A percentile compares a stretch with the other conserved stretches of the same genome.
Evolutionary conservation across 495 filamentous ascomycete species (phyloP).

Genomic region (Darksidea phi): DNA sequence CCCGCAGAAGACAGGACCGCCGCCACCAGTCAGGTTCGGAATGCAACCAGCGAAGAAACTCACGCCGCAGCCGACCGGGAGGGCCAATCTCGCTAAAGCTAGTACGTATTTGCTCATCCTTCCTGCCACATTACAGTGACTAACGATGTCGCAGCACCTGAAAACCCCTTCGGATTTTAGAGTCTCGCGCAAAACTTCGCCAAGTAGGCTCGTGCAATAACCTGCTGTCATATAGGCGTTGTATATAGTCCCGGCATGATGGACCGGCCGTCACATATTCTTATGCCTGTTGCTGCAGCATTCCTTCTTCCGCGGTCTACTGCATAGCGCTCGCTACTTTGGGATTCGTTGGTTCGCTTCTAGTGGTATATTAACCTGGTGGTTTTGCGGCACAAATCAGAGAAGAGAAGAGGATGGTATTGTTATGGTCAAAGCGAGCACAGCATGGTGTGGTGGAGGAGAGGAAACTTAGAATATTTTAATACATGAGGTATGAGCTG

Average conservation of each 20-base stretch:
- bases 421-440: background rate
- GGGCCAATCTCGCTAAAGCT: constrained; percentile 87
- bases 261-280: background rate
- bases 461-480: constrained; percentile 1
- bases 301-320: background rate
- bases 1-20: constrained; percentile 90
- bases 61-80: constrained; percentile 84
- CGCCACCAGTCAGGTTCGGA: constrained; percentile 87
- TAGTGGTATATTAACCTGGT: constrained; percentile 8
- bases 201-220: no score
- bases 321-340: background rate
- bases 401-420: background rate
- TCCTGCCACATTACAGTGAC: background rate
- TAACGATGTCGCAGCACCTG: constrained; percentile 60
- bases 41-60: constrained; percentile 73
- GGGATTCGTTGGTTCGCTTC: constrained; percentile 1
- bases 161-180: constrained; percentile 90
- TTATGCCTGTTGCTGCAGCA: background rate
- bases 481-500: constrained; percentile 18
- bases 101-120: constrained; percentile 67
- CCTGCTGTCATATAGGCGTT: background rate
- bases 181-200: background rate
- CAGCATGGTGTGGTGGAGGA: background rate
- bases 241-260: background rate
- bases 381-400: background rate